These are phyloP conservation scores for Lasiodiplodia gonubiensis DNA, from an alignment of 2,329 filamentous ascomycete genomes.

Conservation along the genomic window DNA sequence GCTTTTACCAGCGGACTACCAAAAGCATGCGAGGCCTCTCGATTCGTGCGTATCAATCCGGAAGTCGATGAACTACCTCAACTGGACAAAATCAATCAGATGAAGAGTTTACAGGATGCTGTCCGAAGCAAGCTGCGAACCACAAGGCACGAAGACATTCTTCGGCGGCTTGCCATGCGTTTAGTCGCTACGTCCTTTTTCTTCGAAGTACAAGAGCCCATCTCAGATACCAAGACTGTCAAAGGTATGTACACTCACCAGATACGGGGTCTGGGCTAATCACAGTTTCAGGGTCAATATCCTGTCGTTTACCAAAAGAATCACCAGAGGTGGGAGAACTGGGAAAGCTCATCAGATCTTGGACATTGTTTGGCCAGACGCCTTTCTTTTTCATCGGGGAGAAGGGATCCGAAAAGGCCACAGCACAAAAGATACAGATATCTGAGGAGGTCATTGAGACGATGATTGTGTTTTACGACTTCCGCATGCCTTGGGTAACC, in stretches of 20 bases:
- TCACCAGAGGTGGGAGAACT: constrained; percentile 29
- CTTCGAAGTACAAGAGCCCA: constrained; percentile 30
- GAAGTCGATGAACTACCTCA: constrained; percentile 23
- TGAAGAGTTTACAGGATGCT: constrained; percentile 14
- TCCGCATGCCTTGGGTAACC: background rate
- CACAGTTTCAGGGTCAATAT: constrained; percentile 31
- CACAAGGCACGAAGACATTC: constrained; percentile 9
- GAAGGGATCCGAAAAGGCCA: background rate
- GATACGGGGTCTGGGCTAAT: background rate
- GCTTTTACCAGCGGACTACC: background rate
- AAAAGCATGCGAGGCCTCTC: background rate
- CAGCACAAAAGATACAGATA: background rate
- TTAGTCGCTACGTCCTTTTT: constrained; percentile 36
- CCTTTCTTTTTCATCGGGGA: constrained; percentile 29
- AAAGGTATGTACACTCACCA: constrained; percentile 6
- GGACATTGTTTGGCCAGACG: constrained; percentile 1
- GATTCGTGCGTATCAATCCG: constrained; percentile 32
- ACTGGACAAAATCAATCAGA: constrained; percentile 28
- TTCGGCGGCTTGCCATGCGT: constrained; percentile 30
- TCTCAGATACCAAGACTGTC: background rate
- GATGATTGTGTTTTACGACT: background rate
- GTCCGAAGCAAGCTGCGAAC: background rate
- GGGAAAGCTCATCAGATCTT: constrained; percentile 28
- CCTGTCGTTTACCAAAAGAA: constrained; percentile 30
- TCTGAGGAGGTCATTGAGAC: background rate